These are phyloP conservation scores for Fistulinella staudtii DNA, from an alignment of 1,284 basidiomycete genomes.

Conservation along the genomic window DNA sequence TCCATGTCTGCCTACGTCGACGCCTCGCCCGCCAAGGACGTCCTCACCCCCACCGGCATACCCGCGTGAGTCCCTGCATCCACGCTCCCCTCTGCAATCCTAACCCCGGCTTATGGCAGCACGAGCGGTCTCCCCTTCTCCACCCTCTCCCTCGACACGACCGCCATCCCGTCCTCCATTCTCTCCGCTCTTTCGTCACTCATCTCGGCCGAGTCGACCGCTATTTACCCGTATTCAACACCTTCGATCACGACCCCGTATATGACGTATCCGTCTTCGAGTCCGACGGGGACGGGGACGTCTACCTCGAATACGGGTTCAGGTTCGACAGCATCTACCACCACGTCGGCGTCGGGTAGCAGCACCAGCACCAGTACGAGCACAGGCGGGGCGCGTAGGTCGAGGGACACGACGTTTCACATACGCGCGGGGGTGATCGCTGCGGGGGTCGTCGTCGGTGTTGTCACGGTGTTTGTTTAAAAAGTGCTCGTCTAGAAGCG, in stretches of 20 bases:
- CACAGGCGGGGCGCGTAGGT: constrained; percentile 6
- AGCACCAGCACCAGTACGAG: neutral
- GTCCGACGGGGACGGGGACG: neutral
- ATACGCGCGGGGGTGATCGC: neutral
- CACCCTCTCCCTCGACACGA: constrained; percentile 24
- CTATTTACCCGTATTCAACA: neutral
- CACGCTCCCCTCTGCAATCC: neutral
- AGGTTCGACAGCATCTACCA: neutral
- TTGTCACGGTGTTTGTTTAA: too few relatives aligned
- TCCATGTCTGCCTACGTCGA: constrained; percentile 1
- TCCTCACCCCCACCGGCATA: constrained; percentile 14
- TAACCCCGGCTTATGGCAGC: constrained; percentile 1
- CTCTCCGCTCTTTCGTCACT: constrained; percentile 23
- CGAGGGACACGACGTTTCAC: neutral
- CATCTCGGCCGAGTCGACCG: constrained; percentile 27
- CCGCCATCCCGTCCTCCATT: constrained; percentile 19
- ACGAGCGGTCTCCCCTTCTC: constrained; percentile 20
- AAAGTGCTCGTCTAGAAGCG: too few relatives aligned
- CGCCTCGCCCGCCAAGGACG: constrained; percentile 3
- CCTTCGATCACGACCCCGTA: neutral
- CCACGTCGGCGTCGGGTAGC: neutral
- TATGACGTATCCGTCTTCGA: neutral
- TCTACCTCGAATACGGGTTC: neutral
- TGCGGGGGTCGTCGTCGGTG: neutral
- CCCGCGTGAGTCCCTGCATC: constrained; percentile 17